phyloP scores from a whole-genome alignment of 768 basidiomycete genomes.

The Leccinum uliginosum region DNA sequence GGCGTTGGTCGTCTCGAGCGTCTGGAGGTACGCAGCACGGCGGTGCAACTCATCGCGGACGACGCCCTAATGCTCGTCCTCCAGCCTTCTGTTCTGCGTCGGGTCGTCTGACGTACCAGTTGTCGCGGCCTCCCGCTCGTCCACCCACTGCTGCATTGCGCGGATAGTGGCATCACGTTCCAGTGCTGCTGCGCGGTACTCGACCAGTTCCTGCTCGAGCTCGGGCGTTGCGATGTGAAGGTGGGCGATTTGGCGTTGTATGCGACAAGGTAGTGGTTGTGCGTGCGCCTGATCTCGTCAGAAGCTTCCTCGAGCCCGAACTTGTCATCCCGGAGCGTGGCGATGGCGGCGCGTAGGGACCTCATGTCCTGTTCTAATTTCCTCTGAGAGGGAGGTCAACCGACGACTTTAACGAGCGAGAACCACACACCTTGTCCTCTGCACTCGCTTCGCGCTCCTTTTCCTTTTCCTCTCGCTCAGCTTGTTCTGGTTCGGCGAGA shows the following conservation, averaged over 20 bases:
- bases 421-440: conserved; percentile 55
- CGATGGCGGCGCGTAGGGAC: conserved; percentile 44
- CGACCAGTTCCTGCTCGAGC: conserved; percentile 46
- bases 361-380: conserved; percentile 50
- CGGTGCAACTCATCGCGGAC: conserved; percentile 66
- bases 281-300: conserved; percentile 41
- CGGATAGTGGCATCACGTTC: conserved; percentile 38
- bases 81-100: conserved; percentile 12
- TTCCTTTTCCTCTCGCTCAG: conserved; percentile 67
- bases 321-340: conserved; percentile 50
- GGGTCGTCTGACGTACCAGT: conserved; percentile 18
- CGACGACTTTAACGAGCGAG: not conserved
- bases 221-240: conserved; percentile 41
- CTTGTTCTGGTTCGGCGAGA: conserved; percentile 63
- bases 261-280: conserved; percentile 45
- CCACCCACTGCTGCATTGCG: conserved; percentile 45
- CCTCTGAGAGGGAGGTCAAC: conserved; percentile 30
- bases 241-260: conserved; percentile 51
- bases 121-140: conserved; percentile 38
- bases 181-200: conserved; percentile 38
- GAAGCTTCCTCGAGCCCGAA: conserved; percentile 60
- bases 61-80: conserved; percentile 57
- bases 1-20: conserved; percentile 56
- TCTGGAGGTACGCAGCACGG: conserved; percentile 57
- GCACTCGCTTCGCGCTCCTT: conserved; percentile 45